Conservation (phyloP, 169 alveolate genomes). For the Babesia ovis region DNA sequence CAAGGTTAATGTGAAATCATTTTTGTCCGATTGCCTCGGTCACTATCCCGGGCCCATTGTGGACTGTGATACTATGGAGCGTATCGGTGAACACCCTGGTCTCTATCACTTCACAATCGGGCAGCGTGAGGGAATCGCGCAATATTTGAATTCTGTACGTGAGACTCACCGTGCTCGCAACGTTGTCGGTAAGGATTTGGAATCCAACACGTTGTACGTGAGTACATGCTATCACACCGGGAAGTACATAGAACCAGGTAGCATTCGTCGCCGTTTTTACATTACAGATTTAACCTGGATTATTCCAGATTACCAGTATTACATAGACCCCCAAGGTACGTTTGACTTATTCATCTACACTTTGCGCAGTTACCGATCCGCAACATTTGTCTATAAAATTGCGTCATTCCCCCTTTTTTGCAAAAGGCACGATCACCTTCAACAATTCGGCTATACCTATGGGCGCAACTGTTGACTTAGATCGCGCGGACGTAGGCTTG, state of each 20-base stretch:
- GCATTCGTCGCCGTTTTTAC: conserved; percentile 38
- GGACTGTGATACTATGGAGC: conserved; percentile 54
- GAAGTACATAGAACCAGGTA: conserved; percentile 3
- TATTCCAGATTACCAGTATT: conserved; percentile 39
- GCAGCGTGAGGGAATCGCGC: conserved; percentile 72
- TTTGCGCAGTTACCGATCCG: neutral
- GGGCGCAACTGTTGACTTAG: conserved; percentile 34
- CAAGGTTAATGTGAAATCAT: conserved; percentile 57
- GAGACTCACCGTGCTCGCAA: conserved; percentile 29
- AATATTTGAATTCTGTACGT: conserved; percentile 28
- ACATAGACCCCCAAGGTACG: neutral
- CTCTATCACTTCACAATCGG: conserved; percentile 75
- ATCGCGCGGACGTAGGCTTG: conserved; percentile 73
- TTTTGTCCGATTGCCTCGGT: conserved; percentile 59
- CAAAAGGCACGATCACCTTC: conserved; percentile 13
- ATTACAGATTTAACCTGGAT: conserved; percentile 45
- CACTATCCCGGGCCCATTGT: conserved; percentile 70
- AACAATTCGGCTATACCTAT: neutral
- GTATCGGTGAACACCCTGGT: conserved; percentile 74
- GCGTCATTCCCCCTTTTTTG: conserved; percentile 45
- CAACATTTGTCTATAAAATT: conserved; percentile 10
- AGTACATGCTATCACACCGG: conserved; percentile 32
- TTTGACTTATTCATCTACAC: neutral
- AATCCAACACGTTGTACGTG: conserved; percentile 54
- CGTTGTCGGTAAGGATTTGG: conserved; percentile 59